Conservation (phyloP, 208 protist species). For the Trypanosoma boissoni region DNA sequence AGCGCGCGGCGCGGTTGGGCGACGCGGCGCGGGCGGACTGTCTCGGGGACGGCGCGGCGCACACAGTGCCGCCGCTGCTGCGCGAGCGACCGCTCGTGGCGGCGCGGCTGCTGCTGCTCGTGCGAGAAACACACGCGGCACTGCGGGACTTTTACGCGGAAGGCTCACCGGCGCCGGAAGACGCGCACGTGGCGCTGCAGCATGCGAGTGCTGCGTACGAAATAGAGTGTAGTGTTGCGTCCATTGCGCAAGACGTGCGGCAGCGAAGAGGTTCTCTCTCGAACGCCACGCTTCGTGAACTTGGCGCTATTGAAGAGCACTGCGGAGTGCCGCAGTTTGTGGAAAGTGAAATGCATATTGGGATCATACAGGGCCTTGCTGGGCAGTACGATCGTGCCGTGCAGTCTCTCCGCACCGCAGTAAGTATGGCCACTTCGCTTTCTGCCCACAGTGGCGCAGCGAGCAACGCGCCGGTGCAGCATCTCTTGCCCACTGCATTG, state of each 20-base stretch:
- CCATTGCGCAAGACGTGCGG: not conserved
- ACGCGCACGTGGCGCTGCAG: conserved; percentile 8
- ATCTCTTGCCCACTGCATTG: conserved; percentile 17
- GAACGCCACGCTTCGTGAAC: not conserved
- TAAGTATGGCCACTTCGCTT: conserved; percentile 9
- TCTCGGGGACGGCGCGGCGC: not conserved
- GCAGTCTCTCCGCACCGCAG: conserved; percentile 6
- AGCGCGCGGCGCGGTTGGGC: not conserved
- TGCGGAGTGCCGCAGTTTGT: conserved; percentile 6
- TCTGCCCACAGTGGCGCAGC: not conserved
- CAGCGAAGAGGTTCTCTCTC: not conserved
- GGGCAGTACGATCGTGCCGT: conserved; percentile 11
- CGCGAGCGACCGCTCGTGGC: not conserved
- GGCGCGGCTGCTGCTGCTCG: not conserved
- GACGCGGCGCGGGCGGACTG: not conserved
- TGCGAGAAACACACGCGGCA: not conserved
- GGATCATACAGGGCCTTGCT: not conserved
- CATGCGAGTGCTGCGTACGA: conserved; percentile 19
- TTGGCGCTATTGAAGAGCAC: conserved; percentile 7
- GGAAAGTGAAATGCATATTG: conserved; percentile 22
- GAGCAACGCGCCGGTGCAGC: not conserved
- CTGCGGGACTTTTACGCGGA: not conserved
- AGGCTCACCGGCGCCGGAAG: not conserved
- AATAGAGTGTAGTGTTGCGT: not conserved
- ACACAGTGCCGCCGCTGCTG: not conserved